phyloP scores from a whole-genome alignment of 2,329 filamentous ascomycete genomes.

The Pseudopithomyces chartarum region DNA sequence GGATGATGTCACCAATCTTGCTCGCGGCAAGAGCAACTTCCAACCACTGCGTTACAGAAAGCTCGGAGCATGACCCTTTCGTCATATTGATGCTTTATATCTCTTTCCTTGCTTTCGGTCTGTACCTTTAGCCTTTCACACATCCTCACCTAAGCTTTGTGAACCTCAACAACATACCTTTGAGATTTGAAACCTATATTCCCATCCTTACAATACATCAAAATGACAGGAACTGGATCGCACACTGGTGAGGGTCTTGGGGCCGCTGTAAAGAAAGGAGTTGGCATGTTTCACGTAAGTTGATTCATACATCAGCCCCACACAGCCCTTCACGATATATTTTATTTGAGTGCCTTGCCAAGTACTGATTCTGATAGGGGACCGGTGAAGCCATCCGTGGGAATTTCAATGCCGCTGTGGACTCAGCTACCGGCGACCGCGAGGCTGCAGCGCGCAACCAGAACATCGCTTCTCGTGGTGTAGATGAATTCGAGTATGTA shows the following conservation, averaged over 20 bases:
- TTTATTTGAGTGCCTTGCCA: not conserved
- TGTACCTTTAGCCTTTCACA: not conserved
- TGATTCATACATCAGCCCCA: not conserved
- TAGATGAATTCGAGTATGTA: slow-evolving; percentile 38
- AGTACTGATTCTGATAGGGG: slow-evolving; percentile 31
- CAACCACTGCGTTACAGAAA: not conserved
- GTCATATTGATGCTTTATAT: not conserved
- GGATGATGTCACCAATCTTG: slow-evolving; percentile 4
- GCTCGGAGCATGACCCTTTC: not conserved
- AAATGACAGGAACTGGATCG: slow-evolving; percentile 30
- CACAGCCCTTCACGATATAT: not conserved
- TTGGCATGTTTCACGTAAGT: slow-evolving; percentile 42
- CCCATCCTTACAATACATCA: slow-evolving; percentile 4
- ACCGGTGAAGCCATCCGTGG: slow-evolving; percentile 47
- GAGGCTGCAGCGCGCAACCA: slow-evolving; percentile 28
- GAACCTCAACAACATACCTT: slow-evolving; percentile 4
- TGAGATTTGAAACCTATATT: not conserved
- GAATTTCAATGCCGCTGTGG: slow-evolving; percentile 42
- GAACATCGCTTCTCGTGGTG: slow-evolving; percentile 38
- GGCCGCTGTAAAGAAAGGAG: slow-evolving; percentile 40
- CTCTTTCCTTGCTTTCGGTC: not conserved
- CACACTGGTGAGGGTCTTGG: slow-evolving; percentile 31
- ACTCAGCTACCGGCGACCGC: slow-evolving; percentile 38
- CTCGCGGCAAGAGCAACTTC: not conserved
- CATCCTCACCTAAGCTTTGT: slow-evolving; percentile 2